phyloP scores from a whole-genome alignment of 2,329 filamentous ascomycete species.

The Simplicillium aogashimaense region DNA sequence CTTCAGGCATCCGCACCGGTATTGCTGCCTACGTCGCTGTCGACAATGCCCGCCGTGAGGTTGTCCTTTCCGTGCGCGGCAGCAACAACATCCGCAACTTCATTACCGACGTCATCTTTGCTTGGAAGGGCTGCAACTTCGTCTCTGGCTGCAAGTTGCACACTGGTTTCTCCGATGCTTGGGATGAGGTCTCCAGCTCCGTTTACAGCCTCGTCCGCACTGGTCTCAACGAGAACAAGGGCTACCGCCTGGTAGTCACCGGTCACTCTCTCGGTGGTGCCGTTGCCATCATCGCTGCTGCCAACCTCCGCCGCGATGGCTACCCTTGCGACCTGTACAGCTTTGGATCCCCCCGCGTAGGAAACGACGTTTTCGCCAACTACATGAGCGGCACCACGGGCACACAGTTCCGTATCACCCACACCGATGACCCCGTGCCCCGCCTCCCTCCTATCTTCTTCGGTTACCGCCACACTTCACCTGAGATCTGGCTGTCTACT shows the following conservation, averaged over 20 bases:
- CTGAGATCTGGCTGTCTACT: slow-evolving; percentile 55
- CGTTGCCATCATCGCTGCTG: slow-evolving; percentile 49
- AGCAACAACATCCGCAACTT: slow-evolving; percentile 50
- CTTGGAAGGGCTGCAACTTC: slow-evolving; percentile 17
- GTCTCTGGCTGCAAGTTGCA: slow-evolving; percentile 39
- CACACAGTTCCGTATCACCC: slow-evolving; percentile 54
- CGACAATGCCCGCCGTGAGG: slow-evolving; percentile 36
- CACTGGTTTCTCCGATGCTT: slow-evolving; percentile 49
- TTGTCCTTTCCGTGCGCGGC: slow-evolving; percentile 53
- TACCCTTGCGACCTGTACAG: slow-evolving; percentile 47
- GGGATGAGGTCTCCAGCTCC: slow-evolving; percentile 37
- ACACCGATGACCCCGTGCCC: slow-evolving; percentile 57
- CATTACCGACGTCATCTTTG: slow-evolving; percentile 40
- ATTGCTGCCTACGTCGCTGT: slow-evolving; percentile 40
- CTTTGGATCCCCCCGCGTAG: slow-evolving; percentile 57
- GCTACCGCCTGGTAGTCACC: slow-evolving; percentile 45
- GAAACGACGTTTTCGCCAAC: slow-evolving; percentile 42
- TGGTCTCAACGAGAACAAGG: slow-evolving; percentile 35
- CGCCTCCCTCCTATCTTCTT: slow-evolving; percentile 52
- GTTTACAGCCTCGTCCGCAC: slow-evolving; percentile 32
- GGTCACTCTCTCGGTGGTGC: slow-evolving; percentile 63
- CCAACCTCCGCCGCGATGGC: slow-evolving; percentile 40
- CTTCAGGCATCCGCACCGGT: slow-evolving; percentile 20
- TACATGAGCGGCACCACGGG: slow-evolving; percentile 44
- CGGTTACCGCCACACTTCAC: slow-evolving; percentile 55